Evolutionary conservation across 805 yeast genomes (phyloP), one percentile per base, ranked within the genome.

Genomic region (Barnettozyma salicaria): DNA sequence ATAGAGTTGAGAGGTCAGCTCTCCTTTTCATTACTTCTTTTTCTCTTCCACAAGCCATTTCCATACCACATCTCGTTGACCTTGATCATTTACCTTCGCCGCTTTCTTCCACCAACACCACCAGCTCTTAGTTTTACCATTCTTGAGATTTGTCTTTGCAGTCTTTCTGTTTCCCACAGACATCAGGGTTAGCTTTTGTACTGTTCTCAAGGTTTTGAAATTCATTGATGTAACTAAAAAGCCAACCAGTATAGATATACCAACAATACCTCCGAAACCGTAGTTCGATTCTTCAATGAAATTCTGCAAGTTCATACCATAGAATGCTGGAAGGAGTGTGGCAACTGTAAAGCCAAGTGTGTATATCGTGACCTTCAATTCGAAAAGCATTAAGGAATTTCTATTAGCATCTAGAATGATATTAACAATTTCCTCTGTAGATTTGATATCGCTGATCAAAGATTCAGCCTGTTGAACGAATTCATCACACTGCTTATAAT

Each of bases 371-470:
- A 88, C 76, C 50, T 84, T 81, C 45, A 89, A 64, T 52, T 89
- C 95, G 48, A 82, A 78, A 39, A 89, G 69, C 95, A 89, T 86
- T 43, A 89, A 64, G 4, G 95, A 76, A 60, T 89, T 89, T 63
- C 97, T 76, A 53, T 87, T 87, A 3, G 96, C 86, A 58, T 89
- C 97, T 37, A 89, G 60, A 43, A 89, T 88, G 50, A 89, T 88
- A 54, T 88, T 88, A 41, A 86, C 89, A 54, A 89, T 85, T 52
- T 89, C 97, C 55, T 88, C 96, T 0, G 97, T 89, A 12, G 92
- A 84, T 53, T 78, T 78, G 49, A 89, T 86, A 54, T 89, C 95
- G 48, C 78, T 79, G 16, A 84, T 74, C 39, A 88, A 63, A 4
- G 90, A 80, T 30, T 85, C 95, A 0, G 95, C 80, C 49, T 84